Evolutionary conservation across 2,329 filamentous ascomycete genomes (phyloP).

Genomic region (Pseudogymnoascus sp.): DNA sequence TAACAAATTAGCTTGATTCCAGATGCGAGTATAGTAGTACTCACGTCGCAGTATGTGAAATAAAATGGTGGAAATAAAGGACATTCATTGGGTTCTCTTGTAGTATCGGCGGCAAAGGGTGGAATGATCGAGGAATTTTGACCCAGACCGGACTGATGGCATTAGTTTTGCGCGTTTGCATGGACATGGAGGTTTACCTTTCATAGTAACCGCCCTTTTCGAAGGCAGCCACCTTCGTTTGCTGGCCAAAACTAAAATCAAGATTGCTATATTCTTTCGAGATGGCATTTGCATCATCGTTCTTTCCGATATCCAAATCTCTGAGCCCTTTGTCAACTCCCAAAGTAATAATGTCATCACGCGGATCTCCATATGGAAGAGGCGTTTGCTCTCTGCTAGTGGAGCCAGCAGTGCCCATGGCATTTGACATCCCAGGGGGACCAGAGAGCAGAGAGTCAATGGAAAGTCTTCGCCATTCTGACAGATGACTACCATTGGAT

Average conservation of each 20-base stretch:
- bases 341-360: slow-evolving; percentile 45
- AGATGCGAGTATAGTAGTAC: neutral
- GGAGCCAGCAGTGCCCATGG: slow-evolving; percentile 17
- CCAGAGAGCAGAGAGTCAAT: slow-evolving; percentile 58
- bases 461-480: slow-evolving; percentile 49
- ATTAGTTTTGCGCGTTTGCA: slow-evolving; percentile 27
- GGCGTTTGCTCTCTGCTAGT: slow-evolving; percentile 13
- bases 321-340: slow-evolving; percentile 64
- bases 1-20: slow-evolving; percentile 63
- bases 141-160: neutral
- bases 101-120: slow-evolving; percentile 45
- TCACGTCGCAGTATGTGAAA: slow-evolving; percentile 11
- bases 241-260: slow-evolving; percentile 42
- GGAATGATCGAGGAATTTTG: slow-evolving; percentile 31
- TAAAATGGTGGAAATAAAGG: slow-evolving; percentile 60
- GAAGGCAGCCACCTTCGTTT: slow-evolving; percentile 45
- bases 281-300: slow-evolving; percentile 64
- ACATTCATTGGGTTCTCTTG: slow-evolving; percentile 73
- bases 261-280: slow-evolving; percentile 32
- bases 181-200: slow-evolving; percentile 56
- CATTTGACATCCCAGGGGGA: slow-evolving; percentile 32
- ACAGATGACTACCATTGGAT: slow-evolving; percentile 21
- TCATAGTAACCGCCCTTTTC: slow-evolving; percentile 62
- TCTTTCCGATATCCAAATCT: slow-evolving; percentile 63
- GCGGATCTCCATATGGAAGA: slow-evolving; percentile 16